These are phyloP conservation scores for Spiromastix sp. DNA, from an alignment of 2,329 filamentous ascomycete species.

Conservation along the genomic window DNA sequence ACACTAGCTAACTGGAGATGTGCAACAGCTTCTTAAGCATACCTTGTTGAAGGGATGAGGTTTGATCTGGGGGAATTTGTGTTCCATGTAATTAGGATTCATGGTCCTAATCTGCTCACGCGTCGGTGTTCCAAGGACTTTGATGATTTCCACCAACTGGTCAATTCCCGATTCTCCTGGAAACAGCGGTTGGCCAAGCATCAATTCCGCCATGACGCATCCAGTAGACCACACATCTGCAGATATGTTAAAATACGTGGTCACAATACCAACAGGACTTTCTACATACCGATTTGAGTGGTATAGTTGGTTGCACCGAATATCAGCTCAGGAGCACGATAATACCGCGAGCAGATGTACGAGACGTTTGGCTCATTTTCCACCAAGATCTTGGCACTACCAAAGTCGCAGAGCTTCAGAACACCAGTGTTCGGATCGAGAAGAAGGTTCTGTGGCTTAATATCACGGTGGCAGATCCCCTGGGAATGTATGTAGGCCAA, in stretches of 20 bases:
- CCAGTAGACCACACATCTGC: conserved; percentile 98
- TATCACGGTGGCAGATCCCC: conserved; percentile 97
- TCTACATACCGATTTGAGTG: conserved; percentile 86
- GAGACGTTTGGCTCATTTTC: conserved; percentile 99
- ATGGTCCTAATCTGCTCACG: conserved; percentile 98
- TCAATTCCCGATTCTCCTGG: conserved; percentile 98
- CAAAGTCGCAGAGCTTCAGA: conserved; percentile 96
- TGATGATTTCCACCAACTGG: conserved; percentile 98
- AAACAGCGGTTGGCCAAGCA: conserved; percentile 96
- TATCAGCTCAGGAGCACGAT: conserved; percentile 93
- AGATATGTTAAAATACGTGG: conserved; percentile 10
- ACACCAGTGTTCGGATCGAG: conserved; percentile 85
- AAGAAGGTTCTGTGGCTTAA: conserved; percentile 96
- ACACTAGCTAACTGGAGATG: conserved; percentile 3
- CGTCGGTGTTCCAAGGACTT: conserved; percentile 92
- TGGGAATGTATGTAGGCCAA: conserved; percentile 98
- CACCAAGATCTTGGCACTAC: conserved; percentile 95
- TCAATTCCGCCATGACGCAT: conserved; percentile 98
- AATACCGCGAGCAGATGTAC: conserved; percentile 99
- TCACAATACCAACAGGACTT: not conserved
- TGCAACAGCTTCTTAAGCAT: conserved; percentile 11
- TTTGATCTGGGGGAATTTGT: conserved; percentile 99
- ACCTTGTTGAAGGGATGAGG: conserved; percentile 96
- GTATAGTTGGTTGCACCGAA: conserved; percentile 99
- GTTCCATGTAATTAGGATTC: conserved; percentile 99